These are phyloP conservation scores for Aspergillus phoenicis DNA, from an alignment of 2,329 filamentous ascomycete species.

Conservation along the genomic window DNA sequence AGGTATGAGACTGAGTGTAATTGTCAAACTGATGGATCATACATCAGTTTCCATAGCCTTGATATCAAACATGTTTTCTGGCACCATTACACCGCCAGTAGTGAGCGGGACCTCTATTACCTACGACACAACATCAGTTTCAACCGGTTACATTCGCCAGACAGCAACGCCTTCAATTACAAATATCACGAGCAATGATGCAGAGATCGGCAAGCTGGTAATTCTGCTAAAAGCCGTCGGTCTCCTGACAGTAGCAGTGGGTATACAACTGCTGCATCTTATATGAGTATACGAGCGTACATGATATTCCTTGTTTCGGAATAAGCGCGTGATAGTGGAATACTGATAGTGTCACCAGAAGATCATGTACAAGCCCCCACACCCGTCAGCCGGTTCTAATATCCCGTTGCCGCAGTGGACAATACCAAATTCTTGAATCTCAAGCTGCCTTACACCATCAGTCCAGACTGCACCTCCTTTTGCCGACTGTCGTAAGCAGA, in stretches of 20 bases:
- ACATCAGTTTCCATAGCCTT: neutral
- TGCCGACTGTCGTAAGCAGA: neutral
- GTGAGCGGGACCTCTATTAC: neutral
- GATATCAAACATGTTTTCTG: neutral
- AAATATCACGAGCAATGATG: neutral
- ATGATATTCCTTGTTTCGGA: too few relatives aligned
- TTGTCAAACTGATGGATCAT: too few relatives aligned
- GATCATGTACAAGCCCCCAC: neutral
- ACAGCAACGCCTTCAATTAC: neutral
- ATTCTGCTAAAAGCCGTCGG: too few relatives aligned
- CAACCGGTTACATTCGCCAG: neutral
- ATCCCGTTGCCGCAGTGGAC: neutral
- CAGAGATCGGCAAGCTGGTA: neutral
- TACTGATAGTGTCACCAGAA: neutral
- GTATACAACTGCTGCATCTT: too few relatives aligned
- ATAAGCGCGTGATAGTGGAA: too few relatives aligned
- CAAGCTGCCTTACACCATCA: neutral
- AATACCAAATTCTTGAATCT: neutral
- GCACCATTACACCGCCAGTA: neutral
- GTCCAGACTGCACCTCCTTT: neutral
- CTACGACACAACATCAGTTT: neutral
- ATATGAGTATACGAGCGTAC: too few relatives aligned
- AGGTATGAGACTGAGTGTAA: too few relatives aligned
- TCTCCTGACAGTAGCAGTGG: too few relatives aligned
- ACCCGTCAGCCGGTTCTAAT: neutral